Evolutionary conservation across 2,329 filamentous ascomycete genomes (phyloP).

Genomic region (Epichloe elymi): DNA sequence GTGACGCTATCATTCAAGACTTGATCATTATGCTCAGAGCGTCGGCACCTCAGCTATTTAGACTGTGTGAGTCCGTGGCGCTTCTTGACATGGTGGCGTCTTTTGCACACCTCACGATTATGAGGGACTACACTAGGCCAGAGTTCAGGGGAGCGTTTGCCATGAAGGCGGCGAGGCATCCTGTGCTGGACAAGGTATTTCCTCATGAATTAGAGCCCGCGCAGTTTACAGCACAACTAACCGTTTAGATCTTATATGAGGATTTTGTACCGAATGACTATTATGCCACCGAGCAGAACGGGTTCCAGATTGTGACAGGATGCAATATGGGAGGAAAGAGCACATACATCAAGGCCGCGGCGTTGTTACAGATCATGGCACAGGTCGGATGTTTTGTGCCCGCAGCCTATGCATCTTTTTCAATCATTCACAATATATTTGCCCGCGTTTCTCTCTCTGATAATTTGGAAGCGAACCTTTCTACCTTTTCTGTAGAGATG

Average conservation of each 20-base stretch:
- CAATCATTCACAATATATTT: constrained; percentile 73
- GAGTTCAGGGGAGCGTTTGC: constrained; percentile 56
- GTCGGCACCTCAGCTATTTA: constrained; percentile 63
- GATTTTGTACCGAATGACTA: constrained; percentile 82
- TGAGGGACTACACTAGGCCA: constrained; percentile 47
- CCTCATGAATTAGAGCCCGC: neutral
- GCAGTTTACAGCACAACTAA: constrained; percentile 5
- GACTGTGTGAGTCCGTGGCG: constrained; percentile 73
- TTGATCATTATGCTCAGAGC: constrained; percentile 60
- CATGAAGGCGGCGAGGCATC: constrained; percentile 63
- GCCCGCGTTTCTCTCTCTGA: constrained; percentile 80
- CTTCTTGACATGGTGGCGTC: constrained; percentile 75
- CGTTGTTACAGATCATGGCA: constrained; percentile 81
- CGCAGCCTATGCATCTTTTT: constrained; percentile 68
- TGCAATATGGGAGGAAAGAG: constrained; percentile 98
- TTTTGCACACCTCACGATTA: constrained; percentile 62
- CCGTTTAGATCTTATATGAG: constrained; percentile 40
- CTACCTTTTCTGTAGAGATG: constrained; percentile 92
- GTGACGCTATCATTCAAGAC: constrained; percentile 60
- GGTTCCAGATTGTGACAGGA: constrained; percentile 88
- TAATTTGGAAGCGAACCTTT: constrained; percentile 78
- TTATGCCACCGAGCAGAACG: constrained; percentile 64
- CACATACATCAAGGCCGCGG: constrained; percentile 80
- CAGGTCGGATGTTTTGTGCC: constrained; percentile 89
- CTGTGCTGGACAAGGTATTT: constrained; percentile 56